Evolutionary conservation across 2,329 filamentous ascomycete genomes (phyloP).

Genomic region (Xylaria sp.): DNA sequence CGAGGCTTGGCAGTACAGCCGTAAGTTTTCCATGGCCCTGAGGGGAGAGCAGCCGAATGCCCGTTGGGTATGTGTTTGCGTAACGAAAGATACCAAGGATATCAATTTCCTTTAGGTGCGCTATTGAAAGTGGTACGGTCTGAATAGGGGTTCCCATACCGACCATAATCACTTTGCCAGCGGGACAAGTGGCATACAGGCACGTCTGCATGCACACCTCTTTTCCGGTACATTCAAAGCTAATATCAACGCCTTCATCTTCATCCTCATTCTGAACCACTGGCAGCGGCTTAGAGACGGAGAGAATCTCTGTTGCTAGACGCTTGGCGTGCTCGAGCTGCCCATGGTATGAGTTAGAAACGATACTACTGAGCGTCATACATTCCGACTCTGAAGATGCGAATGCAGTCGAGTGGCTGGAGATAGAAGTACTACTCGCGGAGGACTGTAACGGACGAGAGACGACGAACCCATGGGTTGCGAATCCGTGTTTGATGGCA

Average conservation of each 20-base stretch:
- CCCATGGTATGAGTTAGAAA: slow-evolving; percentile 57
- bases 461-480: slow-evolving; percentile 68
- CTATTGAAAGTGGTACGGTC: slow-evolving; percentile 77
- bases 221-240: slow-evolving; percentile 83
- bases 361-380: slow-evolving; percentile 59
- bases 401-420: slow-evolving; percentile 54
- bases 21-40: slow-evolving; percentile 50
- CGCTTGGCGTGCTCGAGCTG: slow-evolving; percentile 64
- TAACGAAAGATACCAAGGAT: slow-evolving; percentile 82
- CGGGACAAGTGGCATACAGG: slow-evolving; percentile 77
- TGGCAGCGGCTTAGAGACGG: slow-evolving; percentile 51
- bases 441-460: slow-evolving; percentile 57
- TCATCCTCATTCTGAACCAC: slow-evolving; percentile 61
- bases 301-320: slow-evolving; percentile 62
- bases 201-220: slow-evolving; percentile 79
- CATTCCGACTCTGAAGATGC: slow-evolving; percentile 57
- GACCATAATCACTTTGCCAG: slow-evolving; percentile 79
- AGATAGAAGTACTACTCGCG: slow-evolving; percentile 58
- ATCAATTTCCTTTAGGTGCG: slow-evolving; percentile 79
- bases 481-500: slow-evolving; percentile 68
- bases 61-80: slow-evolving; percentile 78
- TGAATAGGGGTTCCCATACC: slow-evolving; percentile 84
- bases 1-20: slow-evolving; percentile 69
- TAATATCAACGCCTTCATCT: slow-evolving; percentile 73
- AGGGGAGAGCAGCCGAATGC: slow-evolving; percentile 70